A percentile compares a stretch with the other conserved stretches of the same genome.
Evolutionary conservation across 2,329 filamentous ascomycete genomes (phyloP).

Genomic region (Aureobasidium sp.): DNA sequence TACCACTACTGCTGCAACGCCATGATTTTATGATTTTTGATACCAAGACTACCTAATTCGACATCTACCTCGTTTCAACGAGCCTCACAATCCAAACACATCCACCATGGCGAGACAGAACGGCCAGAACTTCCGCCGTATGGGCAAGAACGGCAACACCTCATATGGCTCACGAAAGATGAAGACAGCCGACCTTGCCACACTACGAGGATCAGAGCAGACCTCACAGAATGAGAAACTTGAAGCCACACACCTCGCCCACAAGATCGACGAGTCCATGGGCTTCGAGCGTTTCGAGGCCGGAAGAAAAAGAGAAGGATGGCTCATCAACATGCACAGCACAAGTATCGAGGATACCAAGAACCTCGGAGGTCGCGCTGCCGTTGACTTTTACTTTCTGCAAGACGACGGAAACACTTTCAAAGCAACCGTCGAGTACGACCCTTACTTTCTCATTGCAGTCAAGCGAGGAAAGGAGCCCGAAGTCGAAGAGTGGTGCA

Average conservation of each 20-base stretch:
- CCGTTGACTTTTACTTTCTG: conserved; percentile 95
- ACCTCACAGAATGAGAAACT: conserved; percentile 90
- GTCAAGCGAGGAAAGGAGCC: conserved; percentile 80
- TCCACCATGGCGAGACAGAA: conserved; percentile 13
- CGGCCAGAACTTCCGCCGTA: conserved; percentile 20
- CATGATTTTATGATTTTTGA: neutral
- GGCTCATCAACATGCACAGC: conserved; percentile 92
- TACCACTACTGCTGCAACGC: neutral
- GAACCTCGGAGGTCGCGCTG: conserved; percentile 74
- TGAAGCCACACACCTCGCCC: conserved; percentile 74
- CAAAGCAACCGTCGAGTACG: conserved; percentile 93
- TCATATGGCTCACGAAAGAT: conserved; percentile 51
- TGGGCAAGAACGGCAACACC: conserved; percentile 42
- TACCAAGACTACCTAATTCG: neutral
- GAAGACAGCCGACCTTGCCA: conserved; percentile 73
- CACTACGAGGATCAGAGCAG: conserved; percentile 67
- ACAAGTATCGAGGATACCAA: conserved; percentile 81
- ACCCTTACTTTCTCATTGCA: conserved; percentile 91
- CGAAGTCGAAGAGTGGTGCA: conserved; percentile 93
- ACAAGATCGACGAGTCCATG: conserved; percentile 90
- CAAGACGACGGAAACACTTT: conserved; percentile 83
- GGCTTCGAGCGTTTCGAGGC: conserved; percentile 89
- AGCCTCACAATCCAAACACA: neutral
- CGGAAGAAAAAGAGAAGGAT: conserved; percentile 76
- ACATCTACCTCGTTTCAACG: neutral